Evolutionary conservation across 768 basidiomycete species (phyloP).

Genomic region (Austroboletus festivus): DNA sequence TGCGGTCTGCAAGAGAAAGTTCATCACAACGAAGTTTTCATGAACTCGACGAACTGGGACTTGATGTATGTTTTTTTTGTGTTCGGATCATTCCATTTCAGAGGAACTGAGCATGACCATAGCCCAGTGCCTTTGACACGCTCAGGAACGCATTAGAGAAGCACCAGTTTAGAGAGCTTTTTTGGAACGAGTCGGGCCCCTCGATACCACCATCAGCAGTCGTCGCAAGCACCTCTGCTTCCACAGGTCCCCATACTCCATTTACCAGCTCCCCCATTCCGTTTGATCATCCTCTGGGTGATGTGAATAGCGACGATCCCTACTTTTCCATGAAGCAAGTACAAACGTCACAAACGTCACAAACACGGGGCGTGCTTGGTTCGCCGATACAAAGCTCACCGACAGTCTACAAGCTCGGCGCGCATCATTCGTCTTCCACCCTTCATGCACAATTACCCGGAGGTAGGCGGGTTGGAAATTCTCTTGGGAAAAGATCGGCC

Average conservation of each 20-base stretch:
- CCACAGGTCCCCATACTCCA: conserved; percentile 1
- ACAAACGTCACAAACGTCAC: background rate
- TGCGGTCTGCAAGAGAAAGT: conserved; percentile 10
- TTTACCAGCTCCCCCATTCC: background rate
- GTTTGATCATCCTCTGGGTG: no score
- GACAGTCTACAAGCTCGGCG: background rate
- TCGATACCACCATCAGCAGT: conserved; percentile 3
- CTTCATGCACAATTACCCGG: conserved; percentile 26
- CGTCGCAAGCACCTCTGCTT: conserved; percentile 8
- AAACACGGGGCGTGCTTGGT: conserved; percentile 3
- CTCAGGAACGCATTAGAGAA: conserved; percentile 50
- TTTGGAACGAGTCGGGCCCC: background rate
- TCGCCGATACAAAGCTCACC: conserved; percentile 11
- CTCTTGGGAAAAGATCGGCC: conserved; percentile 17
- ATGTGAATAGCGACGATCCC: conserved; percentile 17
- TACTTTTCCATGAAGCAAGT: conserved; percentile 9
- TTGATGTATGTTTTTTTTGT: conserved; percentile 41
- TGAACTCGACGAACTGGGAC: conserved; percentile 51
- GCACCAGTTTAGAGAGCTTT: conserved; percentile 36
- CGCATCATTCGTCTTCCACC: conserved; percentile 10
- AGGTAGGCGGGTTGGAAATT: background rate
- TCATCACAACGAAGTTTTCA: conserved; percentile 28
- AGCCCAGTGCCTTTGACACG: conserved; percentile 49
- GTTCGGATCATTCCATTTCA: background rate
- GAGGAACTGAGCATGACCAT: background rate